phyloP scores from a whole-genome alignment of 1,284 basidiomycete species.

The Flammula alnicola region DNA sequence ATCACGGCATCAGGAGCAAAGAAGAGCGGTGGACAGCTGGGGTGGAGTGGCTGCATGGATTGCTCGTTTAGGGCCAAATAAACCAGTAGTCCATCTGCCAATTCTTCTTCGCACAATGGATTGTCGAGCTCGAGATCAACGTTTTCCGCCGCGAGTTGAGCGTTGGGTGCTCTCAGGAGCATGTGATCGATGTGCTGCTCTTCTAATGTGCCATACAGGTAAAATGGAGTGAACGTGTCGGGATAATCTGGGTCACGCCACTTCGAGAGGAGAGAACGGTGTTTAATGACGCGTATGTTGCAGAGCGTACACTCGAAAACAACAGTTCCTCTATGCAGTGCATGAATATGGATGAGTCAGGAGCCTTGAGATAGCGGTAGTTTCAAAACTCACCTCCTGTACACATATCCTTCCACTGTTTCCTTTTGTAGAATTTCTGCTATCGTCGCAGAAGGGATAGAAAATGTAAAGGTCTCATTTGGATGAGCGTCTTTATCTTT shows the following conservation, averaged over 20 bases:
- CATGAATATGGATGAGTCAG: too few relatives aligned
- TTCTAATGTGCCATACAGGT: constrained; percentile 40
- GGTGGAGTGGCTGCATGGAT: constrained; percentile 36
- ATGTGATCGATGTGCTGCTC: constrained; percentile 46
- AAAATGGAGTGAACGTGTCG: constrained; percentile 41
- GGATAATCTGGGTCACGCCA: constrained; percentile 37
- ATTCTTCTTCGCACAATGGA: constrained; percentile 18
- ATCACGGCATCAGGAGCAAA: constrained; percentile 27
- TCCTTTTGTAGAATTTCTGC: constrained; percentile 22
- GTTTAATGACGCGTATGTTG: constrained; percentile 37
- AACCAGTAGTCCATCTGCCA: constrained; percentile 29
- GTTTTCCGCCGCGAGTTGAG: constrained; percentile 38
- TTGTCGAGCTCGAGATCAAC: constrained; percentile 30
- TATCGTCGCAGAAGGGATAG: constrained; percentile 20
- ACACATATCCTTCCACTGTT: constrained; percentile 25
- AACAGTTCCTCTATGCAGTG: constrained; percentile 20
- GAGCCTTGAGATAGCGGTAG: not conserved
- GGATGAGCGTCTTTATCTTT: constrained; percentile 27
- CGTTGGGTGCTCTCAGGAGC: constrained; percentile 42
- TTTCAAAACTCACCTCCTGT: constrained; percentile 15
- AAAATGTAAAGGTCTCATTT: constrained; percentile 26
- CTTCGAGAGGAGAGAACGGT: constrained; percentile 28
- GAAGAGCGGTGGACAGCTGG: constrained; percentile 20
- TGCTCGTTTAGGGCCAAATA: constrained; percentile 29
- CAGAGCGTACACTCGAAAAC: constrained; percentile 24